phyloP scores from a whole-genome alignment of 129 eudicot genomes.

The Solidago caesia region DNA sequence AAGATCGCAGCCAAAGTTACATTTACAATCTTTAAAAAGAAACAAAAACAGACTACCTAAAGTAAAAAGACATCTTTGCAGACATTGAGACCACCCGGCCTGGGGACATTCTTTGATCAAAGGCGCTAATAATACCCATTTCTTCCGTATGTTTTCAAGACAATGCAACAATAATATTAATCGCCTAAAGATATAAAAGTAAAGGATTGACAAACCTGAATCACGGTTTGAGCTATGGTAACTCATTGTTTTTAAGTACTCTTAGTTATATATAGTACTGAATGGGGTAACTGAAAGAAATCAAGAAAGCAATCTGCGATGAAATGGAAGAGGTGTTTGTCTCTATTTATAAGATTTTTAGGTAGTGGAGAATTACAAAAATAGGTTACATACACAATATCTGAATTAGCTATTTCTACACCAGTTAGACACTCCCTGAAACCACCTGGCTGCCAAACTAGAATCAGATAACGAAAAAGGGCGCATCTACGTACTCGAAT shows the following conservation, averaged over 20 bases:
- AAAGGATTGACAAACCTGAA: slow-evolving; percentile 41
- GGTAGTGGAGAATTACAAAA: slow-evolving; percentile 27
- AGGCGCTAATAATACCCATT: background rate
- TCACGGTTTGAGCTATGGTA: slow-evolving; percentile 45
- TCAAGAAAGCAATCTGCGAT: slow-evolving; percentile 35
- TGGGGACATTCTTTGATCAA: background rate
- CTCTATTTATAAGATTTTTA: slow-evolving; percentile 45
- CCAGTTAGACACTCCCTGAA: slow-evolving; percentile 39
- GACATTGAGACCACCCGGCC: slow-evolving; percentile 3
- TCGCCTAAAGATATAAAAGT: background rate
- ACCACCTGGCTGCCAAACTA: slow-evolving; percentile 31
- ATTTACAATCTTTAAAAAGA: no score
- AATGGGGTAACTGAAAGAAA: slow-evolving; percentile 2
- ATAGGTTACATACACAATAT: slow-evolving; percentile 25
- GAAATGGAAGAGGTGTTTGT: slow-evolving; percentile 18
- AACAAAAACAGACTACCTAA: background rate
- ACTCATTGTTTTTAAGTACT: slow-evolving; percentile 43
- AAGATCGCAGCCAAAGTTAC: no score
- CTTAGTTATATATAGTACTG: background rate
- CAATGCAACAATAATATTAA: slow-evolving; percentile 19
- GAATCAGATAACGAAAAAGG: slow-evolving; percentile 27
- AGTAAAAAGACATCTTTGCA: background rate
- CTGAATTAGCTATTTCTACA: slow-evolving; percentile 22
- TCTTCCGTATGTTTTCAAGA: slow-evolving; percentile 3
- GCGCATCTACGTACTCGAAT: slow-evolving; percentile 30